Percentiles rank a stretch among this genome's conserved stretches.
phyloP scores from a whole-genome alignment of 345 rosid species.

The Gossypium australe region DNA sequence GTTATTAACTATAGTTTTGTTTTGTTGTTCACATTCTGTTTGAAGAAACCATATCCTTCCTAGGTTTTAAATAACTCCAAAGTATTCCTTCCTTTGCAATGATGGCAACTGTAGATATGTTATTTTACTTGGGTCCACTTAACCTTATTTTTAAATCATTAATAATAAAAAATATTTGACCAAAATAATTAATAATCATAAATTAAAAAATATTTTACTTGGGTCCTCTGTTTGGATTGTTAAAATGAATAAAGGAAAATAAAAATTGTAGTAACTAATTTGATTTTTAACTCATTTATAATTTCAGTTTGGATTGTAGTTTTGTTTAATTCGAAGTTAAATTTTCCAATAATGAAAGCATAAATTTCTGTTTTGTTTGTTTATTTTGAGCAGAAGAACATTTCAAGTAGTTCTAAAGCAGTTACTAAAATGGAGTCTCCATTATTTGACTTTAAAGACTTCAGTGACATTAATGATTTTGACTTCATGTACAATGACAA shows the following conservation, averaged over 20 bases:
- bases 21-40: background rate
- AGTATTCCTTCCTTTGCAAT: background rate
- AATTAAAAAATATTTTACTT: too few relatives aligned
- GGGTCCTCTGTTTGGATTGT: background rate
- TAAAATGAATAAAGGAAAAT: background rate
- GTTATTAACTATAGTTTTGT: background rate
- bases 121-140: background rate
- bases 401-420: background rate
- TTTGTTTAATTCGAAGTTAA: background rate
- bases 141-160: too few relatives aligned
- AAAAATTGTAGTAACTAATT: background rate
- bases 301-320: too few relatives aligned
- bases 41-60: background rate
- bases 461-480: background rate
- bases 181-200: too few relatives aligned
- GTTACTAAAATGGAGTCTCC: background rate
- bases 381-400: background rate
- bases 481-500: background rate
- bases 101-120: background rate
- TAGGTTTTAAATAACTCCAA: background rate
- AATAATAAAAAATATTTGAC: too few relatives aligned
- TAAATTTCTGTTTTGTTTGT: background rate
- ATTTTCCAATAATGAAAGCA: background rate
- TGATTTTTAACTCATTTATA: background rate
- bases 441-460: background rate